phyloP scores from a whole-genome alignment of 1,284 basidiomycete species.

The Leccinum olivaceoglutinosum region DNA sequence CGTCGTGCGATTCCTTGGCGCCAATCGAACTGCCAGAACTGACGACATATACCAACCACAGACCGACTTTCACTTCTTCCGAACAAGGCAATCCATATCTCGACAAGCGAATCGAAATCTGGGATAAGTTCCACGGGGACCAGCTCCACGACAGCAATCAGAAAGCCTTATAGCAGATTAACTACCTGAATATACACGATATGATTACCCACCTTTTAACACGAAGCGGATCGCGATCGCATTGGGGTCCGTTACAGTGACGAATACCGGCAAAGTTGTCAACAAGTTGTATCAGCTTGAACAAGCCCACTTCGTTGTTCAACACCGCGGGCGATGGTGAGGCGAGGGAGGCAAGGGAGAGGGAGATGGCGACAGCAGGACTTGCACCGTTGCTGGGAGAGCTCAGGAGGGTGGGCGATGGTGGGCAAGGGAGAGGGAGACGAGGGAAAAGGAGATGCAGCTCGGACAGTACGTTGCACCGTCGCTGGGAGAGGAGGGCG shows the following conservation, averaged over 20 bases:
- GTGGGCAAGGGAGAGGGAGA: too few relatives aligned
- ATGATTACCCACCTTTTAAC: slow-evolving; percentile 59
- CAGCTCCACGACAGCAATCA: slow-evolving; percentile 70
- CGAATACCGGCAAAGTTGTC: slow-evolving; percentile 66
- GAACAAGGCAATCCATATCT: slow-evolving; percentile 78
- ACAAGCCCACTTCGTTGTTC: slow-evolving; percentile 50
- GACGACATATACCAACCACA: slow-evolving; percentile 66
- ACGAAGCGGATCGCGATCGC: slow-evolving; percentile 79
- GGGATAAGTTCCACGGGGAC: slow-evolving; percentile 68
- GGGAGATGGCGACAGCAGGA: too few relatives aligned
- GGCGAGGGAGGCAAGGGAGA: too few relatives aligned
- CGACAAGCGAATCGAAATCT: slow-evolving; percentile 65
- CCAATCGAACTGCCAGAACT: slow-evolving; percentile 76
- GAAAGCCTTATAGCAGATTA: slow-evolving; percentile 43
- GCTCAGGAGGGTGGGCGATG: too few relatives aligned
- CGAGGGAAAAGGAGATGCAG: too few relatives aligned
- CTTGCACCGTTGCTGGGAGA: too few relatives aligned
- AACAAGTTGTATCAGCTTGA: slow-evolving; percentile 53
- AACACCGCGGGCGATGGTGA: too few relatives aligned
- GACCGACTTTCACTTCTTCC: slow-evolving; percentile 69
- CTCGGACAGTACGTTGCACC: too few relatives aligned
- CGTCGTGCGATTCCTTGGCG: slow-evolving; percentile 54
- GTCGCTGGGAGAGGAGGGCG: too few relatives aligned
- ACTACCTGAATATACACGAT: background rate
- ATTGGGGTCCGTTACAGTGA: slow-evolving; percentile 77